phyloP scores from a whole-genome alignment of 1,284 basidiomycete genomes.

The Hemileia vastatrix region DNA sequence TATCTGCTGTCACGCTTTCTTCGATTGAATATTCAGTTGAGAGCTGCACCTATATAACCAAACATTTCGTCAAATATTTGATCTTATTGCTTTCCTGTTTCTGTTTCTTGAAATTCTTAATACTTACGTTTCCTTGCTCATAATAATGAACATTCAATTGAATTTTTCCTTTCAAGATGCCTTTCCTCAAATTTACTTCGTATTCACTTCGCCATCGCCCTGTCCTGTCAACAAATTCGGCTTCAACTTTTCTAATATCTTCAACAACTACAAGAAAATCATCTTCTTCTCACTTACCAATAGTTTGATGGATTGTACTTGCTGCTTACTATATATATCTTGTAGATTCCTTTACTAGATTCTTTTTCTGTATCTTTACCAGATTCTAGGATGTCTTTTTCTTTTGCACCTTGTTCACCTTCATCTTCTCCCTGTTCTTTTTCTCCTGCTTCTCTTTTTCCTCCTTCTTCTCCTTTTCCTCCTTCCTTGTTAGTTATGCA shows the following conservation, averaged over 20 bases:
- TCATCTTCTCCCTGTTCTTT: too few species aligned
- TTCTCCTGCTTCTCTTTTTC: too few species aligned
- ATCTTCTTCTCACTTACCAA: constrained; percentile 52
- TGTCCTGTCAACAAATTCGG: constrained; percentile 49
- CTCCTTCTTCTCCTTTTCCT: too few species aligned
- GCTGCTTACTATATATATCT: constrained; percentile 76
- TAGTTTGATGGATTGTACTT: constrained; percentile 85
- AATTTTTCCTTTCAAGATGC: constrained; percentile 52
- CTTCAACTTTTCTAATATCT: not conserved
- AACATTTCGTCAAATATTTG: too few species aligned
- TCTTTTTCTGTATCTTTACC: not conserved
- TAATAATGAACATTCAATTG: constrained; percentile 85
- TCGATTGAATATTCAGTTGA: too few species aligned
- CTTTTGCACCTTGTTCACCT: not conserved
- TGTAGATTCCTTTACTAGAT: constrained; percentile 49
- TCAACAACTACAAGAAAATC: not conserved
- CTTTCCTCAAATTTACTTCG: constrained; percentile 45
- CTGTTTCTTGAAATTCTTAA: too few species aligned
- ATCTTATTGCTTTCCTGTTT: too few species aligned
- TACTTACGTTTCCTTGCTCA: constrained; percentile 78
- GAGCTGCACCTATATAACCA: too few species aligned
- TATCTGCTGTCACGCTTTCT: too few species aligned
- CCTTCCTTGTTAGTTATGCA: not conserved
- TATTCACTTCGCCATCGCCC: constrained; percentile 70
- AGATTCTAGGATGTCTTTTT: not conserved